Percentiles rank a stretch among this genome's conserved stretches.
These are phyloP conservation scores for Trypanosomatidae sp. DNA, from an alignment of 208 protist species.

Conservation along the genomic window DNA sequence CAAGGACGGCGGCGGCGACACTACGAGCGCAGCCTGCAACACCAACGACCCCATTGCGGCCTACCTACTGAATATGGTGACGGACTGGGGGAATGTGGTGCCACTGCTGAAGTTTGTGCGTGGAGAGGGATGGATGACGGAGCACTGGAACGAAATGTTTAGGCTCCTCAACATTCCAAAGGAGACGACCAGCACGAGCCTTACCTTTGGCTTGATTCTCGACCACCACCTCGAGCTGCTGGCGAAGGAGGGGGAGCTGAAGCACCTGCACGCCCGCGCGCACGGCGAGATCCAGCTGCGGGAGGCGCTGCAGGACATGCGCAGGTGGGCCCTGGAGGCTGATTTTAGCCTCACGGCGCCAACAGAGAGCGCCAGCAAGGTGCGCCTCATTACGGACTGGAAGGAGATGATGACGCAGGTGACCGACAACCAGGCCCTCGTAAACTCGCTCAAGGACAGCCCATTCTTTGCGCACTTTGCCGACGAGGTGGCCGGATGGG, in stretches of 20 bases:
- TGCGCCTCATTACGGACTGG: conserved; percentile 97
- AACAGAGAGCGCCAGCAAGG: conserved; percentile 46
- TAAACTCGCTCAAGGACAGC: conserved; percentile 96
- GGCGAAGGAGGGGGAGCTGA: conserved; percentile 84
- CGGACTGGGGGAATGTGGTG: conserved; percentile 63
- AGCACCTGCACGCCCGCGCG: conserved; percentile 92
- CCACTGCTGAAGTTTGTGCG: conserved; percentile 91
- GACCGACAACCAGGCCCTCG: conserved; percentile 95
- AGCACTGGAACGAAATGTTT: conserved; percentile 97
- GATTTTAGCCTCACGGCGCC: conserved; percentile 85
- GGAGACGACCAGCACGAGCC: conserved; percentile 70
- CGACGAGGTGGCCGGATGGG: conserved; percentile 90
- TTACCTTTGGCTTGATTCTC: conserved; percentile 93
- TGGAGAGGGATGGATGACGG: conserved; percentile 95
- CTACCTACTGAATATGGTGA: conserved; percentile 74
- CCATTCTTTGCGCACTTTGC: conserved; percentile 94
- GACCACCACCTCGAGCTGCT: conserved; percentile 71
- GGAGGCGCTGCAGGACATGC: conserved; percentile 95
- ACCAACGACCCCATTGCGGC: conserved; percentile 44
- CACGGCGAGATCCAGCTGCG: conserved; percentile 95
- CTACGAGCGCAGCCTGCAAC: not conserved
- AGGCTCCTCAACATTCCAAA: conserved; percentile 82
- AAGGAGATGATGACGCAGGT: conserved; percentile 96
- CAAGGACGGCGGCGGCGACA: conserved; percentile 2
- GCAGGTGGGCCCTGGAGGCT: conserved; percentile 88